A percentile compares a stretch with the other conserved stretches of the same genome.
Evolutionary conservation across 164 flowering plant genomes (phyloP).

Genomic region (Liquidambar formosana): DNA sequence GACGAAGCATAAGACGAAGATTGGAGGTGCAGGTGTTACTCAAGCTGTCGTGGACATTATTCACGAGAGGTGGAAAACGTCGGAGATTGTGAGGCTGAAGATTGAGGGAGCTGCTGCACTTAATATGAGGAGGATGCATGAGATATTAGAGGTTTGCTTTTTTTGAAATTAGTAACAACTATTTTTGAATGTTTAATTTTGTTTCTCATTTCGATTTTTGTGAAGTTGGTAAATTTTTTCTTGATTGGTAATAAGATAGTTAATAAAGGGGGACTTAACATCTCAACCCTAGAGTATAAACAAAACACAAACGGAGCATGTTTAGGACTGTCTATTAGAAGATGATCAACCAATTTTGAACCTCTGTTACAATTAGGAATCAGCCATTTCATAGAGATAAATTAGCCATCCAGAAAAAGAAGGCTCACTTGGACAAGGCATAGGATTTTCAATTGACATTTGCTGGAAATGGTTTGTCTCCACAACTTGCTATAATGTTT

Average conservation of each 20-base stretch:
- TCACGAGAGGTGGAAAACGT: conserved; percentile 75
- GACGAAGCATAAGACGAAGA: conserved; percentile 56
- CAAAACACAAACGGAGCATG: background rate
- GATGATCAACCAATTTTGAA: background rate
- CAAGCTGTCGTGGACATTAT: conserved; percentile 66
- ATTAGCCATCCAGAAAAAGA: background rate
- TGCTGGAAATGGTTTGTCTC: background rate
- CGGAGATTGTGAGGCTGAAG: conserved; percentile 81
- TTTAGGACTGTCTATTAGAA: background rate
- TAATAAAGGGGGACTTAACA: too few species aligned
- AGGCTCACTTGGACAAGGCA: background rate
- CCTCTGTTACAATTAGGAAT: background rate
- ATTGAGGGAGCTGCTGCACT: conserved; percentile 76
- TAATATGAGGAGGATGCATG: conserved; percentile 93
- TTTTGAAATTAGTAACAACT: background rate
- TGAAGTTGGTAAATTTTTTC: background rate
- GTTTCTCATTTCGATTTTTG: background rate
- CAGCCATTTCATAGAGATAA: background rate
- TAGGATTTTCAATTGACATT: background rate
- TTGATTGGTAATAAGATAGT: too few species aligned
- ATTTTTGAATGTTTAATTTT: background rate
- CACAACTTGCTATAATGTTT: background rate
- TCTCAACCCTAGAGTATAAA: background rate
- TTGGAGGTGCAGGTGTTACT: conserved; percentile 78
- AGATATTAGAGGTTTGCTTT: conserved; percentile 82